Percentiles rank a stretch among this genome's conserved stretches.
These are phyloP conservation scores for fission yeast (Schizosaccharomyces pombe) DNA, from an alignment of 805 yeast genomes.

Conservation along the genomic window DNA sequence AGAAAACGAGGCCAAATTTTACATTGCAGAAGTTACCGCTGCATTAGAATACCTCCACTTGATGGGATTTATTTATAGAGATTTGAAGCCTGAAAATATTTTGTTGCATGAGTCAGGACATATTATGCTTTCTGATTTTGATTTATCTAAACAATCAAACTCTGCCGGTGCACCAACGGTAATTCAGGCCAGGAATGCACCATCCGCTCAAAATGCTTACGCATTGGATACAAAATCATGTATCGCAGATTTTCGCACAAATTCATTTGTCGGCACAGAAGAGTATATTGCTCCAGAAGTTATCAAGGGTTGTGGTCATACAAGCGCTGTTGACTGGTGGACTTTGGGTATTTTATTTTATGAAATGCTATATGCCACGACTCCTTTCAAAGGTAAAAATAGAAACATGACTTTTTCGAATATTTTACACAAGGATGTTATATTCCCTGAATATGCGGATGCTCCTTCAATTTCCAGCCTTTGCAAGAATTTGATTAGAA, in stretches of 20 bases:
- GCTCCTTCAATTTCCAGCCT: conserved; percentile 29
- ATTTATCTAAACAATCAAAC: conserved; percentile 70
- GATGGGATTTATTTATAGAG: conserved; percentile 93
- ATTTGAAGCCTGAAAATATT: conserved; percentile 88
- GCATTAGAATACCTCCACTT: conserved; percentile 86
- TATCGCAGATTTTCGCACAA: conserved; percentile 86
- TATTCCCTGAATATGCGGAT: conserved; percentile 38
- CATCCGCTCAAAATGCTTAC: conserved; percentile 22
- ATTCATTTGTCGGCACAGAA: conserved; percentile 95
- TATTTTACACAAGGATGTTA: conserved; percentile 60
- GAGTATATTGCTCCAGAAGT: conserved; percentile 98
- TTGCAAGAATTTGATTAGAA: conserved; percentile 61
- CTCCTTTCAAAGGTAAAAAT: conserved; percentile 85
- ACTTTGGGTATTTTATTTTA: conserved; percentile 78
- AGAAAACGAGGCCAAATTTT: conserved; percentile 76
- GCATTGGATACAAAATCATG: conserved; percentile 83
- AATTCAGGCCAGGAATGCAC: conserved; percentile 16
- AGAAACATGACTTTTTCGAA: conserved; percentile 78
- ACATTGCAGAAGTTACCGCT: conserved; percentile 91
- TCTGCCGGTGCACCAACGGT: conserved; percentile 56
- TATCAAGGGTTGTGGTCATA: conserved; percentile 88
- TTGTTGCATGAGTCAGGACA: conserved; percentile 90
- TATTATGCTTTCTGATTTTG: conserved; percentile 92
- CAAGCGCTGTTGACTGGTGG: conserved; percentile 99
- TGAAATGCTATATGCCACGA: conserved; percentile 88